Base-by-base conservation (phyloP, 768 basidiomycete genomes). In the Termitomyces eurrhizus region DNA sequence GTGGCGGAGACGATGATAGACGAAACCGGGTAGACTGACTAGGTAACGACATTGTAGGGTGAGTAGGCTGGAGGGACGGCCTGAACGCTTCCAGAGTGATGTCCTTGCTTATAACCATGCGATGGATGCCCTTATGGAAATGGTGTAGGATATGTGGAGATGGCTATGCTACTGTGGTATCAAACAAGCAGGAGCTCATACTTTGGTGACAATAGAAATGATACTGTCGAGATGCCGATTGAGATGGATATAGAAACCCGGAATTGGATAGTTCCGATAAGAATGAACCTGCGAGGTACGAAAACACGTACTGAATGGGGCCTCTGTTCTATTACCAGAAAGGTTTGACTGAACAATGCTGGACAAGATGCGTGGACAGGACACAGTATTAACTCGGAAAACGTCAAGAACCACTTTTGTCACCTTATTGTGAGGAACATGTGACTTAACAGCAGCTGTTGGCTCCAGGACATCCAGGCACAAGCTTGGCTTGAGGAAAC, bases 1-100 rank as follows among this genome's bases (percentile, higher is more conserved):
- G 57, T 11, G 57, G 33, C 13, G 57, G 53, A 16, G 60, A 58
- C 36, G 36, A 49, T 18, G 32, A 49, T 16, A 44, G 57, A 32
- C 49, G 37, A 24, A 64, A 57, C 35, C 52, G 60, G 5, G 5
- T 21, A n/a, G 33, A 5, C 12, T 33, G 18, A 4, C n/a, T 18
- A 52, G 21, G 24, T 37, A 24, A 21, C 18, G 58, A 58, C 57
- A 50, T 52, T 51, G 37, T 11, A 35, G 35, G 45, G 37, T 18
- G 32, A 29, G 52, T 24, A 11, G 35, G 51, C 12, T 21, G n/a
- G 2, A 21, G 36, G 16, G n/a, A 52, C 8, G 14, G n/a, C 8
- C 29, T 39, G 36, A 49, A 35, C 1, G 32, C 13, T 18, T 13
- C 13, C 29, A 44, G 49, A 7, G 16, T 4, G 16, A 2, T 21